A percentile compares a stretch with the other conserved stretches of the same genome.
Evolutionary conservation across 2,329 filamentous ascomycete species (phyloP).

Genomic region (Chaetomiaceae sp.): DNA sequence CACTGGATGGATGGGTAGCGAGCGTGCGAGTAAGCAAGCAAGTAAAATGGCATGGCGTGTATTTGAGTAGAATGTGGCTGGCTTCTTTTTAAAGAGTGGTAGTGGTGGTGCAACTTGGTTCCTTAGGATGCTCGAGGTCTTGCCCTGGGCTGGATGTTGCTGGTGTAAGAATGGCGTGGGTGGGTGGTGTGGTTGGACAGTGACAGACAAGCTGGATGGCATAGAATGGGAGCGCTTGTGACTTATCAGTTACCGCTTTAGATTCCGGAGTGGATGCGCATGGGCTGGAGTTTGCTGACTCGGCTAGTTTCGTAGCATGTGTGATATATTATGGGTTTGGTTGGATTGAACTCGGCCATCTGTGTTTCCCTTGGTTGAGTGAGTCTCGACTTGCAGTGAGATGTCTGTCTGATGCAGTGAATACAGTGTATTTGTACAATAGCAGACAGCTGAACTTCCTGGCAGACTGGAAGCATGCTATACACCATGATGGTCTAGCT

Average conservation of each 20-base stretch:
- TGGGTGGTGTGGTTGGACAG: conserved; percentile 4
- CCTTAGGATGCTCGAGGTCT: background rate
- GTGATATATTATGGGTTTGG: conserved; percentile 5
- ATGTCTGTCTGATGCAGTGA: background rate
- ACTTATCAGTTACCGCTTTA: background rate
- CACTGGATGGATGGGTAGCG: background rate
- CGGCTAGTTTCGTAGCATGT: background rate
- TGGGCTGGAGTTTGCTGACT: background rate
- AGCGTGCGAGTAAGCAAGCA: too few relatives aligned
- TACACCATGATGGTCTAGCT: too few relatives aligned
- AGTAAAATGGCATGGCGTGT: too few relatives aligned
- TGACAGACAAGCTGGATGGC: conserved; percentile 10
- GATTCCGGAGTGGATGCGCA: background rate
- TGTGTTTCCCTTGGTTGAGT: background rate
- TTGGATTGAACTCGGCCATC: background rate
- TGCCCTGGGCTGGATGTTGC: background rate
- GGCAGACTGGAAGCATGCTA: too few relatives aligned
- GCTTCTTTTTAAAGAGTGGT: background rate
- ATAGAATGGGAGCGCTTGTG: conserved; percentile 4
- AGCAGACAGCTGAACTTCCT: too few relatives aligned
- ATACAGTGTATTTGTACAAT: background rate
- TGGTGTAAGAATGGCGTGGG: conserved; percentile 6
- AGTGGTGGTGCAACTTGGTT: background rate
- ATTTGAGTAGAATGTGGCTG: background rate
- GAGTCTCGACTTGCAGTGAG: background rate